These are phyloP conservation scores for Brassica napus DNA, from an alignment of 345 rosid species.

Conservation along the genomic window Da-Ae NC_063452.1:64262501-64263000, in stretches of 20 bases:
- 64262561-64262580: slow-evolving; percentile 83
- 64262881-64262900: no score
- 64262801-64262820: slow-evolving; percentile 73
- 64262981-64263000: background rate
- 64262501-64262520: slow-evolving; percentile 62
- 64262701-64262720: slow-evolving; percentile 95
- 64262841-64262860: slow-evolving; percentile 65
- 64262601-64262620: slow-evolving; percentile 62
- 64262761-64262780: slow-evolving; percentile 88
- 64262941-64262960: background rate
- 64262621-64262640: slow-evolving; percentile 91
- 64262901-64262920: no score
- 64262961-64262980: background rate
- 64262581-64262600: slow-evolving; percentile 70
- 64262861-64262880: slow-evolving; percentile 54
- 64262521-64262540: slow-evolving; percentile 78
- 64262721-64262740: slow-evolving; percentile 72
- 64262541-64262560: slow-evolving; percentile 86
- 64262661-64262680: no score
- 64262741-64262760: slow-evolving; percentile 90
- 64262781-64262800: slow-evolving; percentile 91
- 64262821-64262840: slow-evolving; percentile 74
- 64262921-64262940: background rate
- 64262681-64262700: background rate
- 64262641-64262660: no score